These are phyloP conservation scores for Fusarium anguioides DNA, from an alignment of 2,329 filamentous ascomycete genomes.

Conservation along the genomic window DNA sequence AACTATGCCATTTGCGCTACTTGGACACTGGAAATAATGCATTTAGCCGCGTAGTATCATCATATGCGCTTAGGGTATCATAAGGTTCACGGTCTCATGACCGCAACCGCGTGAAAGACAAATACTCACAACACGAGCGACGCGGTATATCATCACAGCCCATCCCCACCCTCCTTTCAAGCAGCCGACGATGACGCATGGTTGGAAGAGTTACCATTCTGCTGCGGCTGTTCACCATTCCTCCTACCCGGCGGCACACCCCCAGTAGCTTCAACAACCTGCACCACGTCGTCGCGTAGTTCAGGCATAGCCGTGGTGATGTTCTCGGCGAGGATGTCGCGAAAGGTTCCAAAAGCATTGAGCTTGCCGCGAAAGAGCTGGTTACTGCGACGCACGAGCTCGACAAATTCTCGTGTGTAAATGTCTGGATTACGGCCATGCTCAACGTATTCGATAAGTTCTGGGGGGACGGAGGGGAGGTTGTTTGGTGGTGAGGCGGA, in stretches of 20 bases:
- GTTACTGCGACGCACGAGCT: constrained; percentile 73
- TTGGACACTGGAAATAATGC: not conserved
- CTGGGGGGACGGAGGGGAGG: constrained; percentile 67
- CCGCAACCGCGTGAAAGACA: not conserved
- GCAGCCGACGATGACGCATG: constrained; percentile 12
- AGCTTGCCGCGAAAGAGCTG: constrained; percentile 75
- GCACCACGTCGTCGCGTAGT: constrained; percentile 63
- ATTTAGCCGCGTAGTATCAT: constrained; percentile 4
- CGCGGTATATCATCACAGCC: not conserved
- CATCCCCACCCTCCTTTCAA: constrained; percentile 2
- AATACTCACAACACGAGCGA: constrained; percentile 23
- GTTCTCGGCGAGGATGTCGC: constrained; percentile 70
- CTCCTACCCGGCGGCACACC: constrained; percentile 39
- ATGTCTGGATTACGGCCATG: constrained; percentile 79
- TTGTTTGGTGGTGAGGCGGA: constrained; percentile 54
- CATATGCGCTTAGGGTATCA: constrained; percentile 14
- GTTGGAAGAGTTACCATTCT: constrained; percentile 23
- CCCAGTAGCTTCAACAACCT: constrained; percentile 61
- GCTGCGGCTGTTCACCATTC: constrained; percentile 20
- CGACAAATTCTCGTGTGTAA: constrained; percentile 79
- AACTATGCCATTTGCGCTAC: not conserved
- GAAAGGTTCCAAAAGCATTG: constrained; percentile 68
- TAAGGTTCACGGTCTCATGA: not conserved
- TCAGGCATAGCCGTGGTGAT: constrained; percentile 69
- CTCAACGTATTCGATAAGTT: constrained; percentile 76